phyloP scores from a whole-genome alignment of 495 filamentous ascomycete species.

The Annulohypoxylon moriforme region DNA sequence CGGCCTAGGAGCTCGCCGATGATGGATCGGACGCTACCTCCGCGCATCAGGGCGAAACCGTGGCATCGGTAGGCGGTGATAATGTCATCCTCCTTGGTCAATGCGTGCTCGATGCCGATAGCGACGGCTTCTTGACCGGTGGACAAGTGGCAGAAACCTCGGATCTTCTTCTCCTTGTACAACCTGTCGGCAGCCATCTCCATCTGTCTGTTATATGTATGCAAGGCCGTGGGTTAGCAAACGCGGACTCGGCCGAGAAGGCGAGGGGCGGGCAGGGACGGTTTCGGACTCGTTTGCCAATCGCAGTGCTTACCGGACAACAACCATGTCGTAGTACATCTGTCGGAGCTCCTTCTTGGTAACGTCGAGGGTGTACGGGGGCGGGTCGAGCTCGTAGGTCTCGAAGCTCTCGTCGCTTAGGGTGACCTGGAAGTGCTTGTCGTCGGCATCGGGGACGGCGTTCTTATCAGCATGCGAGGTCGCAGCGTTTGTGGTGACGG shows the following conservation, averaged over 20 bases:
- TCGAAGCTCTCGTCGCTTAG: slow-evolving; percentile 99
- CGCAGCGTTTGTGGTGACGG: slow-evolving; percentile 94
- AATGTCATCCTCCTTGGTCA: slow-evolving; percentile 88
- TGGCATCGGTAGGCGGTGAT: slow-evolving; percentile 99
- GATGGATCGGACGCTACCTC: slow-evolving; percentile 89
- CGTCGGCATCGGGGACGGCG: slow-evolving; percentile 84
- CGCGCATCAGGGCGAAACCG: slow-evolving; percentile 97
- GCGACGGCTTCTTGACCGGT: slow-evolving; percentile 98
- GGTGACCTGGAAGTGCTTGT: slow-evolving; percentile 90
- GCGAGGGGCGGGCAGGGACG: not conserved
- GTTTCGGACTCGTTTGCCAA: slow-evolving; percentile 2
- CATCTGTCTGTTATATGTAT: slow-evolving; percentile 77
- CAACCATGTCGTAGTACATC: slow-evolving; percentile 99
- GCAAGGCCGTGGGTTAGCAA: slow-evolving; percentile 15
- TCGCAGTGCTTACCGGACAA: slow-evolving; percentile 73
- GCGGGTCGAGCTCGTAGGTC: slow-evolving; percentile 98
- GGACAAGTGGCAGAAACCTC: slow-evolving; percentile 98
- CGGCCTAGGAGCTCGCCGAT: slow-evolving; percentile 96
- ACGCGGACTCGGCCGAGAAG: slow-evolving; percentile 13
- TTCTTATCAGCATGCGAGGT: slow-evolving; percentile 88
- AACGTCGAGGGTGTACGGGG: slow-evolving; percentile 86
- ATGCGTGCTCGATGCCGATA: slow-evolving; percentile 94
- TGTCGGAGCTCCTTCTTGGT: slow-evolving; percentile 98
- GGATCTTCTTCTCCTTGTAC: slow-evolving; percentile 99
- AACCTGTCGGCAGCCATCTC: slow-evolving; percentile 98